phyloP scores from a whole-genome alignment of 306 rosid genomes.

The Dryas drummondii region DNA sequence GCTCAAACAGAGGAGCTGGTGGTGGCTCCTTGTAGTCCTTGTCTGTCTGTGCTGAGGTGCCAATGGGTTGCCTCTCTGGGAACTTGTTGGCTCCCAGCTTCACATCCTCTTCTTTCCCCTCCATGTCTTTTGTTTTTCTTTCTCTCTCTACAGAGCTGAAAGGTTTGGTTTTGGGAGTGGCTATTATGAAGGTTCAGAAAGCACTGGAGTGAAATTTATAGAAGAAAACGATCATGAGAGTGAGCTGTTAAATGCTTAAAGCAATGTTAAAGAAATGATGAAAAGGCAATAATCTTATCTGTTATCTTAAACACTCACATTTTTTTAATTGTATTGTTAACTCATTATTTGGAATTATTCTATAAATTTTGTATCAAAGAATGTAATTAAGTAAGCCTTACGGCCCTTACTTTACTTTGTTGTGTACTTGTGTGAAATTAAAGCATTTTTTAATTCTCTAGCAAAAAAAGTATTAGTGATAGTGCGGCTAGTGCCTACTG shows the following conservation, averaged over 20 bases:
- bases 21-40: constrained; percentile 54
- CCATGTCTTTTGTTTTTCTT: constrained; percentile 16
- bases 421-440: too few relatives aligned
- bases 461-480: not conserved
- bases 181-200: not conserved
- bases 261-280: not conserved
- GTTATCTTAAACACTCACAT: not conserved
- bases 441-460: too few relatives aligned
- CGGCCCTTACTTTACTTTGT: not conserved
- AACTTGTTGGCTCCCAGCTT: constrained; percentile 44
- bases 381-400: not conserved
- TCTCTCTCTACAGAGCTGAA: constrained; percentile 12
- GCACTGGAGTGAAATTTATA: constrained; percentile 24
- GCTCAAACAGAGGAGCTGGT: constrained; percentile 46
- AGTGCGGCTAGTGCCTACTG: too few relatives aligned
- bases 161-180: constrained; percentile 10
- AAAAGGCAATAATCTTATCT: not conserved
- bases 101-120: constrained; percentile 52
- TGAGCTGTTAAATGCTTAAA: constrained; percentile 7
- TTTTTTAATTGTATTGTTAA: not conserved
- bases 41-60: constrained; percentile 47
- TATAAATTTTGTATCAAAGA: not conserved
- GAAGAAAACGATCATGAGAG: not conserved
- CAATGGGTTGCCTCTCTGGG: constrained; percentile 46
- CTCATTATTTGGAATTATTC: not conserved